These are phyloP conservation scores for Leptoxyphium fumago DNA, from an alignment of 2,329 filamentous ascomycete genomes.

Conservation along the genomic window DNA sequence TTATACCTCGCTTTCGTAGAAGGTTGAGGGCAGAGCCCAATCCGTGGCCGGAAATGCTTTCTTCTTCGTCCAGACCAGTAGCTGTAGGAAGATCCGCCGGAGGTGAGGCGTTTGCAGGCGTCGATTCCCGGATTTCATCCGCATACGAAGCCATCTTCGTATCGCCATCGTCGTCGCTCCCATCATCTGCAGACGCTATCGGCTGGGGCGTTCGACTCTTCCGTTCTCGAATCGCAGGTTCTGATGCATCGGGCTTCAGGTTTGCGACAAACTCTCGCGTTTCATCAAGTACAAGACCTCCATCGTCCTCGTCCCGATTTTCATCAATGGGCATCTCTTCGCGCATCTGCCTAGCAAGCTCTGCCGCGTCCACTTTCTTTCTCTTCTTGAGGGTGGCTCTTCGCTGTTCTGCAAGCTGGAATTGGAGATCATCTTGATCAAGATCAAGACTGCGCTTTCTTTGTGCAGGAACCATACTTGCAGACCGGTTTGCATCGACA, in stretches of 20 bases:
- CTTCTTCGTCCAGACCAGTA: slow-evolving; percentile 73
- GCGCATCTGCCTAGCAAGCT: slow-evolving; percentile 65
- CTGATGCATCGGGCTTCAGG: slow-evolving; percentile 46
- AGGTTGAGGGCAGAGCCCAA: slow-evolving; percentile 71
- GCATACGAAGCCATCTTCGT: slow-evolving; percentile 20
- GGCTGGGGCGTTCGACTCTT: slow-evolving; percentile 19
- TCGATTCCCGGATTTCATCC: slow-evolving; percentile 28
- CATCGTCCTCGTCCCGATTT: slow-evolving; percentile 37
- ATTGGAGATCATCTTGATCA: slow-evolving; percentile 87
- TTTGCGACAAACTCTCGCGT: slow-evolving; percentile 89
- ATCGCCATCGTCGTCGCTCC: slow-evolving; percentile 36
- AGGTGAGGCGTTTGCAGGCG: slow-evolving; percentile 24
- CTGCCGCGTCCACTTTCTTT: slow-evolving; percentile 73
- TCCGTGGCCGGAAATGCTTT: slow-evolving; percentile 54
- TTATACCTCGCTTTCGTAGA: slow-evolving; percentile 69
- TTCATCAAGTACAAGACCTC: slow-evolving; percentile 82
- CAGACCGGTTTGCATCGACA: slow-evolving; percentile 38
- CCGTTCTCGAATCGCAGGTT: slow-evolving; percentile 23
- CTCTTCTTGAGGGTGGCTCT: slow-evolving; percentile 78
- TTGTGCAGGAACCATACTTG: slow-evolving; percentile 16
- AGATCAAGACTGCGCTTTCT: slow-evolving; percentile 55
- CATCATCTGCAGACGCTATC: slow-evolving; percentile 27
- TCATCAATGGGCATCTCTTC: slow-evolving; percentile 53
- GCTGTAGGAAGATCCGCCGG: slow-evolving; percentile 38
- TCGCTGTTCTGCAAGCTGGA: slow-evolving; percentile 69